Evolutionary conservation across 352 stramenopile genomes (phyloP), one percentile per base, ranked within the genome.

Genomic region (Phytopythium chamaehyphon): DNA sequence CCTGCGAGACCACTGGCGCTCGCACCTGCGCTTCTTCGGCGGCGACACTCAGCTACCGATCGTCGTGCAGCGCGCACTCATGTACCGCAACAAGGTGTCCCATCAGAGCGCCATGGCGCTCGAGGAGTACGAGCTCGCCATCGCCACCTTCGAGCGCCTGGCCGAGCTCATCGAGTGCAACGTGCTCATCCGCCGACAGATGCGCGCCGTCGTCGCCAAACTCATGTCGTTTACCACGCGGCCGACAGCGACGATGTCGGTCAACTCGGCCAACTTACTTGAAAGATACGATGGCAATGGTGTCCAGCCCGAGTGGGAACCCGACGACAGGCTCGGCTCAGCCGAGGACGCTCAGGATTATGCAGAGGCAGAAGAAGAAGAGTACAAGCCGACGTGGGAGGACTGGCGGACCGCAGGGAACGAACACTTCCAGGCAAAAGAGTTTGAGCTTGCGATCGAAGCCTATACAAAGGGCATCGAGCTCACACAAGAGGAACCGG

Each of bases 1-100:
- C 40, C 43, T 79, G 26, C 43, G 64, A 19, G 56, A 64, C 16
- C 57, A 73, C 44, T 79, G 69, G 69, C 59, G 71, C 35, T 66
- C 66, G 35, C 66, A 79, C 46, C 49, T 75, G 33, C 54, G 59
- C 12, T 65, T 51, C 53, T 59, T 54, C 36, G 60, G 51, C 1
- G 40, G 62, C 19, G 47, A 70, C 38, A 37, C 56, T 14, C 47
- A 68, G 51, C 55, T 76, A 6, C 67, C 57, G 11, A 42, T 45
- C 16, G 22, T 76, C 11, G 66, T 76, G 22, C 59, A 70, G 40
- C 50, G 56, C 10, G 62, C 66, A 11, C 52, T 76, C 3, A 21
- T 61, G 46, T 67, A 61, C 44, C 49, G 66, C 21, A 76, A 76
- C 54, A 66, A 72, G 50, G 62, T 76, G 26, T 48, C 66, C 1